Evolutionary conservation across 2,329 filamentous ascomycete species (phyloP).

Genomic region (Neospermospora avenae): DNA sequence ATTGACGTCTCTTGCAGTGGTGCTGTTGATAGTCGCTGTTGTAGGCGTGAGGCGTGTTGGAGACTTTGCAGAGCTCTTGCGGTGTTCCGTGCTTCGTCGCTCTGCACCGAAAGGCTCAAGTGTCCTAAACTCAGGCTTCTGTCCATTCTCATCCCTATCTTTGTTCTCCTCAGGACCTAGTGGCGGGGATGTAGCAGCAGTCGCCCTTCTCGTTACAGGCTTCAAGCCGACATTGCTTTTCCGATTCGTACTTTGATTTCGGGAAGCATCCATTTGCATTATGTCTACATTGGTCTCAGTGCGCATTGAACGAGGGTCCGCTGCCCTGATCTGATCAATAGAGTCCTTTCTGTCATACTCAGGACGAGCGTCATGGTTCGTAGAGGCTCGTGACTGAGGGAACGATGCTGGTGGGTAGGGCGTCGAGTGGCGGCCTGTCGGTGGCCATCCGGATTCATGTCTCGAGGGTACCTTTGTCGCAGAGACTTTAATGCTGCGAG

Average conservation of each 20-base stretch:
- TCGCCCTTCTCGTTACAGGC: not conserved
- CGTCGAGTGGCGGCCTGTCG: slow-evolving; percentile 17
- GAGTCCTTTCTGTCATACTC: slow-evolving; percentile 6
- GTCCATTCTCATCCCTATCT: not conserved
- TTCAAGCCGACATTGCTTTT: not conserved
- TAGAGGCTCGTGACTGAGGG: slow-evolving; percentile 12
- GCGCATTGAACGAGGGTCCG: slow-evolving; percentile 21
- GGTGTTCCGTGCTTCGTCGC: not conserved
- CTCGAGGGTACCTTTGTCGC: slow-evolving; percentile 2
- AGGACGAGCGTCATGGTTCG: not conserved
- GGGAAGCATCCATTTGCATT: not conserved
- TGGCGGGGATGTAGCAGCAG: not conserved
- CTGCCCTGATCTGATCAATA: slow-evolving; percentile 11
- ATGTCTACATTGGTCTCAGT: slow-evolving; percentile 10
- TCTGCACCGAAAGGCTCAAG: slow-evolving; percentile 14
- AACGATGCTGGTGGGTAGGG: slow-evolving; percentile 18
- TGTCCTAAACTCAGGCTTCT: slow-evolving; percentile 11
- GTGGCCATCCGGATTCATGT: slow-evolving; percentile 13
- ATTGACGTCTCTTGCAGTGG: not conserved
- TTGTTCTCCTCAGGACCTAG: not conserved
- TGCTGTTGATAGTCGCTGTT: not conserved
- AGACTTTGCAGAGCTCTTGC: slow-evolving; percentile 20
- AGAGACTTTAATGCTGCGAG: not conserved
- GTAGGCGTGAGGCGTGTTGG: slow-evolving; percentile 19
- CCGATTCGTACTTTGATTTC: not conserved